Conservation (phyloP, 768 basidiomycete genomes). For the Leucocoprinus leucothites region DNA sequence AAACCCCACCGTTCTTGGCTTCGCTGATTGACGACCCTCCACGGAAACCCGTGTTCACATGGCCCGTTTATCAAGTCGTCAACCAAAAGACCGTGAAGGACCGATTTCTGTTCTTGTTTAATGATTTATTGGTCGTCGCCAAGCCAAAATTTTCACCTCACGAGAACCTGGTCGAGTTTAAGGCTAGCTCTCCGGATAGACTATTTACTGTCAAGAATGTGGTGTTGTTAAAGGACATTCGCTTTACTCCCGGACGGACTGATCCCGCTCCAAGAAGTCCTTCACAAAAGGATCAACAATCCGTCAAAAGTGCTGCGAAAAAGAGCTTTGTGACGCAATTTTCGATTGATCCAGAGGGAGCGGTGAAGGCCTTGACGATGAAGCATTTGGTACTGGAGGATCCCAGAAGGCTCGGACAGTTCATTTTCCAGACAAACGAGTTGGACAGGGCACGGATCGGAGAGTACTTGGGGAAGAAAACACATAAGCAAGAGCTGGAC, state of each 20-base stretch:
- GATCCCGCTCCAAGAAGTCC: conserved; percentile 48
- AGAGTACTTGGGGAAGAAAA: conserved; percentile 73
- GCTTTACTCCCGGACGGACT: conserved; percentile 67
- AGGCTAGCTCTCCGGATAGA: conserved; percentile 62
- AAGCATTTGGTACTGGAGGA: conserved; percentile 62
- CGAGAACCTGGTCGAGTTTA: conserved; percentile 56
- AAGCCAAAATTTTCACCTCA: conserved; percentile 80
- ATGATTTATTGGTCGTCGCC: conserved; percentile 88
- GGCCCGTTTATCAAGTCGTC: conserved; percentile 90
- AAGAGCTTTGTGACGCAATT: conserved; percentile 79
- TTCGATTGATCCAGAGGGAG: conserved; percentile 72
- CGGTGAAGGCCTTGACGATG: conserved; percentile 67
- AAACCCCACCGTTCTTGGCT: conserved; percentile 55
- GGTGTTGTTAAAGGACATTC: conserved; percentile 69
- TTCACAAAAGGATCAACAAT: conserved; percentile 46
- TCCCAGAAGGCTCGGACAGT: conserved; percentile 68
- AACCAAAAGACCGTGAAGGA: conserved; percentile 94
- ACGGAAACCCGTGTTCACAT: conserved; percentile 78
- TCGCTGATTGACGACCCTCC: conserved; percentile 80
- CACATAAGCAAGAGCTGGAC: conserved; percentile 73
- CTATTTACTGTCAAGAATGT: conserved; percentile 89
- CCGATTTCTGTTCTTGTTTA: conserved; percentile 96
- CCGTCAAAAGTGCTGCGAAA: conserved; percentile 38
- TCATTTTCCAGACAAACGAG: conserved; percentile 80
- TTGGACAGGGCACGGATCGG: conserved; percentile 82